These are phyloP conservation scores for Taphrina confusa DNA, from an alignment of 1,139 yeast species.

Conservation along the genomic window DNA sequence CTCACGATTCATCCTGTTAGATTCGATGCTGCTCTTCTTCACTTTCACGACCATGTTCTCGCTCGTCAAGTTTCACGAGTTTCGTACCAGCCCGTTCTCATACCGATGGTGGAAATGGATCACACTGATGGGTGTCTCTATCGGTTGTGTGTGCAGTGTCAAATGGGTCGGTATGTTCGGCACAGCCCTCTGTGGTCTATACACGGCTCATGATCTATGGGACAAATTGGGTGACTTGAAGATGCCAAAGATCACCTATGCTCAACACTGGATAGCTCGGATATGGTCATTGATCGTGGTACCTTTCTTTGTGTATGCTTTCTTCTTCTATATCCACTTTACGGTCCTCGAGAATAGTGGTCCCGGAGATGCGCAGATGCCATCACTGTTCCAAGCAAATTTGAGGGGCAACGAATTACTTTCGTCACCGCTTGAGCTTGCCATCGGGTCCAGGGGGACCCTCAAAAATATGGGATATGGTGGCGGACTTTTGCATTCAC, in stretches of 20 bases:
- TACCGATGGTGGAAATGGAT: constrained; percentile 96
- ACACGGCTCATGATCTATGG: constrained; percentile 73
- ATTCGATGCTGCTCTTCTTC: constrained; percentile 92
- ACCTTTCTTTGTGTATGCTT: constrained; percentile 70
- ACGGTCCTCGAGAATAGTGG: constrained; percentile 74
- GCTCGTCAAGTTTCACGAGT: constrained; percentile 75
- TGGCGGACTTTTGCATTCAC: constrained; percentile 93
- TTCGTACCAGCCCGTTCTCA: constrained; percentile 64
- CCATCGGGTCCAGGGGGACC: constrained; percentile 76
- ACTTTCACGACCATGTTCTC: constrained; percentile 81
- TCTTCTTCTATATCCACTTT: constrained; percentile 80
- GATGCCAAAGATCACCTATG: constrained; percentile 51
- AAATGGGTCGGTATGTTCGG: constrained; percentile 95
- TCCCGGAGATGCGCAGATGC: constrained; percentile 96
- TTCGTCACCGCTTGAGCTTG: constrained; percentile 85
- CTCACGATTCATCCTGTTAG: constrained; percentile 88
- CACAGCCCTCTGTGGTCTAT: constrained; percentile 81
- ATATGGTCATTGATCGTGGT: constrained; percentile 65
- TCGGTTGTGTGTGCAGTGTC: constrained; percentile 84
- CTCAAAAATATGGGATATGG: constrained; percentile 87
- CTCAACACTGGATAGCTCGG: constrained; percentile 71
- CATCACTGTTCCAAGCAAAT: constrained; percentile 94
- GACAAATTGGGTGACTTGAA: constrained; percentile 59
- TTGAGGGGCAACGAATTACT: constrained; percentile 75
- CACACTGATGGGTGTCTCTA: constrained; percentile 68